Evolutionary conservation across 2,329 filamentous ascomycete species (phyloP), one percentile per base, ranked within the genome.

Genomic region (Colletotrichum incanum): DNA sequence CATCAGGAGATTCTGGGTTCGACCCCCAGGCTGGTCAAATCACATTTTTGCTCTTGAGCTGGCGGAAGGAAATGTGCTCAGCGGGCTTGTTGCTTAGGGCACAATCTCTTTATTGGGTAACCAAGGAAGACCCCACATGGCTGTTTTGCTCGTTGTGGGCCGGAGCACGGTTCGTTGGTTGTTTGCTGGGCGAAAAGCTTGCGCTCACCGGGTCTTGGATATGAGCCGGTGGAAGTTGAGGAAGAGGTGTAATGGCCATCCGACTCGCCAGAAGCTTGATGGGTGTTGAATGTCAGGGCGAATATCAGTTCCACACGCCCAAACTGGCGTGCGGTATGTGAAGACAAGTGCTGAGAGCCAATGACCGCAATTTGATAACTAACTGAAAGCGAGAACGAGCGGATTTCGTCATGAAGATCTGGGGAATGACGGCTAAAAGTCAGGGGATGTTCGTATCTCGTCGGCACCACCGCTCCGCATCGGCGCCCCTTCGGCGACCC

Each of bases 1-100:
- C 26, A 72, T 72, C 65, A 72, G 70, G 65, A 72, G 70, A 72
- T 72, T 72, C 70, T 72, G 70, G 70, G 70, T 72, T 72, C 65
- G 65, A 72, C 70, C 70, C 70, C 70, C 70, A 72, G 70, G 70
- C 70, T 72, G 70, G 70, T 72, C 70, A 72, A 20, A 0, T 12
- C 55, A 6, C 0, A 50, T 18, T 50, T 69, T 69, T 64, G 52
- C 23, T n/a, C 23, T 3, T 5, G 37, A 1, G 11, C 26, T 37
- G n/a, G n/a, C 2, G 3, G 39, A 12, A 16, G 20, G 5, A 64
- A 31, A 31, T 50, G 50, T 45, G 52, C 20, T 43, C 9, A 16
- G 39, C 28, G 26, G 43, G 50, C 20, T 7, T 14, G 50, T 28
- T 54, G 26, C 28, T 60, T 62, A 58, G 58, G 65, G 69, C 65